Conservation (phyloP, 2,329 filamentous ascomycete species). For the Alternaria infectoria region DNA sequence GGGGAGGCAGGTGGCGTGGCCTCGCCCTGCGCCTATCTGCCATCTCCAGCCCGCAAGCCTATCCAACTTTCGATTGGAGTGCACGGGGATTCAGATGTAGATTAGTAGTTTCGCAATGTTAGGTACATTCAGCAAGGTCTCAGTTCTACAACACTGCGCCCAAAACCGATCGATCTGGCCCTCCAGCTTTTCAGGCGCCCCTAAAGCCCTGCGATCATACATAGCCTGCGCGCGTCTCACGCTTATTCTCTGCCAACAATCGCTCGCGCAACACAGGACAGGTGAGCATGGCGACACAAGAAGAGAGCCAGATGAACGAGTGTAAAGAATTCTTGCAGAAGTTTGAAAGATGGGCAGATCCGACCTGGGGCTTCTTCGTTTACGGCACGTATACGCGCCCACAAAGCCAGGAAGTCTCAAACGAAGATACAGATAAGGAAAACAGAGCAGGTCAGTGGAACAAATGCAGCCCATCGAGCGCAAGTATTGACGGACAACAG, state of each 20-base stretch:
- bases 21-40: no score
- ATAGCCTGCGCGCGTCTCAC: neutral
- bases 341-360: neutral
- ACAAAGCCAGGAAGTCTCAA: neutral
- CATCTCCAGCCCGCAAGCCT: no score
- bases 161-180: no score
- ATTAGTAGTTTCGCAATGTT: neutral
- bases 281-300: neutral
- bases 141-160: no score
- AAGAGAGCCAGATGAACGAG: neutral
- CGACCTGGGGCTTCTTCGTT: constrained; percentile 9
- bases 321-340: neutral
- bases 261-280: neutral
- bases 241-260: neutral
- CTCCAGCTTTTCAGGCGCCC: neutral
- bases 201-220: neutral
- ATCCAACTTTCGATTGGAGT: no score
- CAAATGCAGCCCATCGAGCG: neutral
- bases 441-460: neutral
- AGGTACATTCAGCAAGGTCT: neutral
- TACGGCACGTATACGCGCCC: constrained; percentile 4
- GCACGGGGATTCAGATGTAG: no score
- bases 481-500: neutral
- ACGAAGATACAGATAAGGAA: neutral
- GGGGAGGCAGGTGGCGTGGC: no score